Percentiles rank a stretch among this genome's conserved stretches.
phyloP scores from a whole-genome alignment of 2,329 filamentous ascomycete species.

The Penicillium corylophilum region DNA sequence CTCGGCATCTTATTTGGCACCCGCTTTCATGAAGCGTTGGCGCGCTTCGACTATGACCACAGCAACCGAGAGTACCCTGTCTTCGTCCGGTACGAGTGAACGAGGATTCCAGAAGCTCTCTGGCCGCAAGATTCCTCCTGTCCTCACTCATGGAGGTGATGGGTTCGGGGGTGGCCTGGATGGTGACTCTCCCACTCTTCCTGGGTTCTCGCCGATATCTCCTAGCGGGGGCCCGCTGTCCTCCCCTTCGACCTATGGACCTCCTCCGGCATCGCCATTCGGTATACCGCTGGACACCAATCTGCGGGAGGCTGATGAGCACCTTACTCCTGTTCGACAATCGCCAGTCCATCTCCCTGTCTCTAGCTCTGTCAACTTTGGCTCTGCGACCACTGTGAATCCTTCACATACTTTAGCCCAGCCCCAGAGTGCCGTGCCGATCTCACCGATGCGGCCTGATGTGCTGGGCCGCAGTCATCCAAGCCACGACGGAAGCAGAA shows the following conservation, averaged over 20 bases:
- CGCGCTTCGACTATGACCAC: slow-evolving; percentile 38
- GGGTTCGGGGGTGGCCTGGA: slow-evolving; percentile 43
- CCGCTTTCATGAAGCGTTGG: slow-evolving; percentile 43
- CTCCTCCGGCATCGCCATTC: slow-evolving; percentile 28
- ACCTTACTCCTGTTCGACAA: slow-evolving; percentile 39
- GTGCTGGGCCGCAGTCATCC: slow-evolving; percentile 44
- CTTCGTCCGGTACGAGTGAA: slow-evolving; percentile 39
- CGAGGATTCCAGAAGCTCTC: slow-evolving; percentile 52
- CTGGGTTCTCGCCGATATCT: slow-evolving; percentile 25
- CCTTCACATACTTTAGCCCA: slow-evolving; percentile 27
- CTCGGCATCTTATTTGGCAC: slow-evolving; percentile 38
- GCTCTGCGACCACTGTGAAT: slow-evolving; percentile 23
- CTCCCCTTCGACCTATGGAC: slow-evolving; percentile 26
- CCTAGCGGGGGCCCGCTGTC: slow-evolving; percentile 23
- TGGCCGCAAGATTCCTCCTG: slow-evolving; percentile 49
- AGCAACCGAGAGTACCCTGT: slow-evolving; percentile 35
- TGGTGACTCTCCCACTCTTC: slow-evolving; percentile 31
- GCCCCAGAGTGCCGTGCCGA: slow-evolving; percentile 26
- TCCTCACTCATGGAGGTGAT: slow-evolving; percentile 48
- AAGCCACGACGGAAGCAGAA: slow-evolving; percentile 45
- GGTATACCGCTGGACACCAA: slow-evolving; percentile 33
- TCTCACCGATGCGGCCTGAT: slow-evolving; percentile 35
- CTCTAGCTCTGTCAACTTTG: slow-evolving; percentile 34
- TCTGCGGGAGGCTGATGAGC: slow-evolving; percentile 31
- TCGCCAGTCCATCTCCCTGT: slow-evolving; percentile 46